Evolutionary conservation across 768 basidiomycete genomes (phyloP).

Genomic region (Suillus decipiens): DNA sequence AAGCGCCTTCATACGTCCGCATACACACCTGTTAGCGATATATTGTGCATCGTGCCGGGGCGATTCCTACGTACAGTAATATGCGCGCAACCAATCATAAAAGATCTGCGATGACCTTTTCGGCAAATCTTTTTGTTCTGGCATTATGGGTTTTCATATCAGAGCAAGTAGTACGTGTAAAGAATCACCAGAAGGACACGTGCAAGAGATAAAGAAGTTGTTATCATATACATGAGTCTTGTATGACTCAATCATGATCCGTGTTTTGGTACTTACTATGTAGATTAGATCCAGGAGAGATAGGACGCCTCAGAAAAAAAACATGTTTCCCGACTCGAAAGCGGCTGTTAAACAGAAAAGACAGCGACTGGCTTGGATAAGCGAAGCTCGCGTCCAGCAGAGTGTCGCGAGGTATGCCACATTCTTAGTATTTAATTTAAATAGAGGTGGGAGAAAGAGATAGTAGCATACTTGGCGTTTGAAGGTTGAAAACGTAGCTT

Average conservation of each 20-base stretch:
- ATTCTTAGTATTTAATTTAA: too few relatives aligned
- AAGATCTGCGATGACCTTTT: background rate
- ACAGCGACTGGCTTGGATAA: too few relatives aligned
- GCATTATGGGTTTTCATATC: background rate
- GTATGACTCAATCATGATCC: constrained; percentile 1
- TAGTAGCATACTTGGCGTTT: too few relatives aligned
- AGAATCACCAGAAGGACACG: background rate
- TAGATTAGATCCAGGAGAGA: background rate
- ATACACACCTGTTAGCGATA: background rate
- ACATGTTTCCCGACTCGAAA: background rate
- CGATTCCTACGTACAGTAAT: background rate
- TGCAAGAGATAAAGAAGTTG: background rate
- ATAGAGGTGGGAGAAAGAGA: too few relatives aligned
- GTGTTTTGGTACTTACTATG: background rate
- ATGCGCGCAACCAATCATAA: background rate
- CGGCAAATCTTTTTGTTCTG: background rate
- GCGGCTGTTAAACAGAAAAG: too few relatives aligned
- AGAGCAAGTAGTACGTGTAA: background rate
- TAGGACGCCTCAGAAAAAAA: background rate
- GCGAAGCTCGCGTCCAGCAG: too few relatives aligned
- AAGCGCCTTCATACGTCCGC: background rate
- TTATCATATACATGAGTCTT: background rate
- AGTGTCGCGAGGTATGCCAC: too few relatives aligned
- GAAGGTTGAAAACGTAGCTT: too few relatives aligned
- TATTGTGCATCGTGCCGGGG: background rate